Evolutionary conservation across 495 filamentous ascomycete species (phyloP).

Genomic region (Podospora appendiculata): DNA sequence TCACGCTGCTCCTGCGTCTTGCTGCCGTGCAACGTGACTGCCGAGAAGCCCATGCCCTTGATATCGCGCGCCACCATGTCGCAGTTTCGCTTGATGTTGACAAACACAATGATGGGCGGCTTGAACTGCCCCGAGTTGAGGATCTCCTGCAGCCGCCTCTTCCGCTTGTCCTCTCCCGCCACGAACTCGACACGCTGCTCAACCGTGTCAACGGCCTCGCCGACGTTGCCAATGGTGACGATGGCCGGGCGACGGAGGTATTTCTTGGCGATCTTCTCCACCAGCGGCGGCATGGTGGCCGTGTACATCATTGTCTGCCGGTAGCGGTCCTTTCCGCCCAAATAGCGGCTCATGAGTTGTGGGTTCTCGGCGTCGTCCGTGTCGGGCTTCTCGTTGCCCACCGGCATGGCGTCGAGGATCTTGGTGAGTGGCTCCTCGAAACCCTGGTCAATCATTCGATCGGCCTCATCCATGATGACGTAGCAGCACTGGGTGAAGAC

Average conservation of each 20-base stretch:
- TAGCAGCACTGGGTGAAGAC: constrained; percentile 96
- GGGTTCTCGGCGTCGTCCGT: constrained; percentile 89
- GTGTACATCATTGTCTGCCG: constrained; percentile 99
- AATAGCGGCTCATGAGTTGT: constrained; percentile 70
- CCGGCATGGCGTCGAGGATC: constrained; percentile 94
- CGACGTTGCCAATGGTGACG: constrained; percentile 88
- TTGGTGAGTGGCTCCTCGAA: constrained; percentile 98
- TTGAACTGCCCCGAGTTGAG: constrained; percentile 78
- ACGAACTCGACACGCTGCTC: constrained; percentile 96
- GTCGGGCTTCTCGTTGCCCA: constrained; percentile 93
- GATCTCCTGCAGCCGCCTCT: constrained; percentile 92
- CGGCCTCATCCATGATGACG: constrained; percentile 94
- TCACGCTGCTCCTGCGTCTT: constrained; percentile 99
- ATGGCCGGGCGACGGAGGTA: constrained; percentile 92
- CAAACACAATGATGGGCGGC: constrained; percentile 96
- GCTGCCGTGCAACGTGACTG: constrained; percentile 86
- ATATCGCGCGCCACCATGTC: constrained; percentile 93
- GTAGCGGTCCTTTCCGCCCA: constrained; percentile 81
- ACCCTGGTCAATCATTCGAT: constrained; percentile 98
- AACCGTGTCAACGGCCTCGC: constrained; percentile 97
- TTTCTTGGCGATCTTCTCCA: constrained; percentile 93
- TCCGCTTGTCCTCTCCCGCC: constrained; percentile 87
- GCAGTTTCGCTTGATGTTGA: constrained; percentile 99
- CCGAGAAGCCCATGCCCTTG: constrained; percentile 86
- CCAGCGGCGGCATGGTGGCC: constrained; percentile 89